Evolutionary conservation across 2,329 filamentous ascomycete species (phyloP), one percentile per base, ranked within the genome.

Genomic region (Alternaria metachromatica): DNA sequence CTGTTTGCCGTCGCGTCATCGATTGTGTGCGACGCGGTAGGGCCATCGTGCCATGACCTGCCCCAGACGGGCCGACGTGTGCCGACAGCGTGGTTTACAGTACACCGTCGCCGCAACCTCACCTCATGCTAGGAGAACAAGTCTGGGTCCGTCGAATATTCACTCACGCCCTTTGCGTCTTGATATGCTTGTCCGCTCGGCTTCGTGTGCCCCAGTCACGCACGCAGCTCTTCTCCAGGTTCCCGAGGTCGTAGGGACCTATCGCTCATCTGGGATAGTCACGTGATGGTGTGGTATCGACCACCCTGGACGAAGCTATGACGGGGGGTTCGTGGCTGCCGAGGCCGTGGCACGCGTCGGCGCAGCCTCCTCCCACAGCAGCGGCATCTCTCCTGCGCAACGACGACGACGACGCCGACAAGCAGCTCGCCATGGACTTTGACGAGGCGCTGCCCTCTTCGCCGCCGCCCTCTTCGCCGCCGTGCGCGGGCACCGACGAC

Each of bases 391-490:
- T 50, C 59, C 53, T 28, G 48, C 46, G 21, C 28, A 18, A 48
- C 20, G 15, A 25, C 43, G 20, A 20, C 48, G 50, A 43, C 25
- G 28, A n/a, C 50, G 18, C 26, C 37, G 37, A 18, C 11, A 9
- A 25, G 3, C 5, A 20, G 20, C 45, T 30, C 54, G 58, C 41
- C 48, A 77, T 77, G 74, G 71, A 76, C 15, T 55, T 51, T 46
- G 70, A 75, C 58, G 60, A 62, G 33, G 60, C 70, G n/a, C 70
- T 62, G 18, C 68, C 69, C 11, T 71, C 74, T 15, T 72, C 74
- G 20, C 71, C 71, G 30, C 30, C 30, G 18, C 71, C 73, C 13
- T 72, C 74, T 18, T 69, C 71, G 37, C 37, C 37, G 18, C 71
- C 69, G 23, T 68, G 63, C 67, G 70, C 68, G 65, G 68, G 64